These are phyloP conservation scores for Backusella australiensis DNA, from an alignment of 192 early-diverging fungal genomes.

Conservation along the genomic window DNA sequence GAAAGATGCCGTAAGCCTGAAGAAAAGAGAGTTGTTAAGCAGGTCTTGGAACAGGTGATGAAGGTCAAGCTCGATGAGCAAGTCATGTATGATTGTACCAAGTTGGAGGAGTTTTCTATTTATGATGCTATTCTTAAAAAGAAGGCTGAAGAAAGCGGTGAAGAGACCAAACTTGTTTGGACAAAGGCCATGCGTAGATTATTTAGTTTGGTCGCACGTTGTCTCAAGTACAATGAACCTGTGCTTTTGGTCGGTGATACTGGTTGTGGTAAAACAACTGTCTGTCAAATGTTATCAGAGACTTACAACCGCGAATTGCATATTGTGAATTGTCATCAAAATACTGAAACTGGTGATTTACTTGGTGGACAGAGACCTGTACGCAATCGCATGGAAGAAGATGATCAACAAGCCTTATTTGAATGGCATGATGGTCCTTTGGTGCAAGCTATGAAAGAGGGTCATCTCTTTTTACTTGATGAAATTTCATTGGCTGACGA, in stretches of 20 bases:
- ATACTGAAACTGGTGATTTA: slow-evolving; percentile 92
- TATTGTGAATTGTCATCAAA: slow-evolving; percentile 96
- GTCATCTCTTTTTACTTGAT: slow-evolving; percentile 91
- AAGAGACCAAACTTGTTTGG: slow-evolving; percentile 75
- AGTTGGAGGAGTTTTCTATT: slow-evolving; percentile 52
- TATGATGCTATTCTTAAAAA: slow-evolving; percentile 33
- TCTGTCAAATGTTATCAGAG: slow-evolving; percentile 88
- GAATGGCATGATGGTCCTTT: slow-evolving; percentile 98
- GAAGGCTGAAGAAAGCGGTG: slow-evolving; percentile 18
- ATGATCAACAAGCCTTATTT: slow-evolving; percentile 66
- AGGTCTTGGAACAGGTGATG: slow-evolving; percentile 84
- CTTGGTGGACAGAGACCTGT: slow-evolving; percentile 93
- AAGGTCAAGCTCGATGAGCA: slow-evolving; percentile 61
- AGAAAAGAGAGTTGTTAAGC: slow-evolving; percentile 77
- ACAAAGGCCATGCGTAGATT: slow-evolving; percentile 90
- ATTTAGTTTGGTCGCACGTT: slow-evolving; percentile 82
- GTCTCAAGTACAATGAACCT: slow-evolving; percentile 81
- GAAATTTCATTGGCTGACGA: slow-evolving; percentile 99
- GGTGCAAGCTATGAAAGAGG: slow-evolving; percentile 83
- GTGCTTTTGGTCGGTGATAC: slow-evolving; percentile 96
- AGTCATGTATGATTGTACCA: slow-evolving; percentile 58
- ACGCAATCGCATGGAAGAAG: slow-evolving; percentile 62
- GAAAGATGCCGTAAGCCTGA: slow-evolving; percentile 83
- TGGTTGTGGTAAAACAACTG: slow-evolving; percentile 98
- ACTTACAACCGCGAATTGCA: slow-evolving; percentile 62